Conservation (phyloP, 345 rosid genomes). For the Cardamine occulta region DNA sequence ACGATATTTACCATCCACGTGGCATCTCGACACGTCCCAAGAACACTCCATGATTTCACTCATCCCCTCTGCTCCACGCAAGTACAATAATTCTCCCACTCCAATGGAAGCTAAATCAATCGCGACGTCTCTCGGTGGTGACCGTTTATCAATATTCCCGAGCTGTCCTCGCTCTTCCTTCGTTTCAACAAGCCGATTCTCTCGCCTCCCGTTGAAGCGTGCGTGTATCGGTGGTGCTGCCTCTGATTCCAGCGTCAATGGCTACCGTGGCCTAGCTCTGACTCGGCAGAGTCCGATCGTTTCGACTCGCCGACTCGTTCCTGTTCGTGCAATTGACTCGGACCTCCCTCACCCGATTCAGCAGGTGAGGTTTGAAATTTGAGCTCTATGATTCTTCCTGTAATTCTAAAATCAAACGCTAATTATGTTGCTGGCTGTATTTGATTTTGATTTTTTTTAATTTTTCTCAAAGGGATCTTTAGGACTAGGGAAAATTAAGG, state of each 20-base stretch:
- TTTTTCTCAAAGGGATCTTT: constrained; percentile 48
- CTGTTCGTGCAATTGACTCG: constrained; percentile 55
- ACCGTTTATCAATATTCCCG: constrained; percentile 19
- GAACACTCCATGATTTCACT: constrained; percentile 26
- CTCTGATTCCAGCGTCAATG: constrained; percentile 1
- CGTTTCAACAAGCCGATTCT: constrained; percentile 20
- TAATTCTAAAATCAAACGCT: too few relatives aligned
- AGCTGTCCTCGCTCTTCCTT: constrained; percentile 28
- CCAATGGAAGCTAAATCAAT: constrained; percentile 51
- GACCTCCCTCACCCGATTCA: constrained; percentile 59
- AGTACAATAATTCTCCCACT: constrained; percentile 18
- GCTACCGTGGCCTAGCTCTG: constrained; percentile 20
- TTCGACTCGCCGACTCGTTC: constrained; percentile 46
- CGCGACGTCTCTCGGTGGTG: constrained; percentile 18
- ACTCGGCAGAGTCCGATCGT: constrained; percentile 37
- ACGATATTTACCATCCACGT: constrained; percentile 38
- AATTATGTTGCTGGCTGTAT: too few relatives aligned
- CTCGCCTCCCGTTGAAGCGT: constrained; percentile 34
- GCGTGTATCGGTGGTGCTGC: not conserved
- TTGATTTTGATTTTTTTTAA: not conserved
- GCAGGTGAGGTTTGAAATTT: constrained; percentile 45
- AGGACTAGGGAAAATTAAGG: constrained; percentile 45
- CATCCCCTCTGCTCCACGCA: not conserved
- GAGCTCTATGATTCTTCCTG: not conserved
- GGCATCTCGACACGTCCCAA: constrained; percentile 11